Evolutionary conservation across 2,329 filamentous ascomycete species (phyloP), one percentile per base, ranked within the genome.

Genomic region (Pseudomassariella vexata): DNA sequence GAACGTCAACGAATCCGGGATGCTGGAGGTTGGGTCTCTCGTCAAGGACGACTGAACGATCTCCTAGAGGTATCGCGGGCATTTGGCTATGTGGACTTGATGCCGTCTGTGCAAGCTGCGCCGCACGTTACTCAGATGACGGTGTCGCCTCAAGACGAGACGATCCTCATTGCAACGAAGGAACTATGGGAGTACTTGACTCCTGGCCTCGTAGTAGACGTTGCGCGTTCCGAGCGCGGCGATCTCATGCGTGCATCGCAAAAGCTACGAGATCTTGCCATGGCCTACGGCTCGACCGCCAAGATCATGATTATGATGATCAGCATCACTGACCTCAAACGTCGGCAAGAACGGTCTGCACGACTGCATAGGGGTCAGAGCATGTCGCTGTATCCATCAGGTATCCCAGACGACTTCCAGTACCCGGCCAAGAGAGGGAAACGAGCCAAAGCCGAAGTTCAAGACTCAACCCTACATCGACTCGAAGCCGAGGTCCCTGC

Each of bases 281-380:
- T 98, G 53, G 87, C 90, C 1, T 96, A 95, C 55, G 92, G 92
- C 32, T 86, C 90, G 9, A 89, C 81, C 2, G 83, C 82, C 52
- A 98, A 98, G 63, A 85, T 96, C 42, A 96, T 96, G 89, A 87
- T 98, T 26, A 96, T 96, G 90, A 86, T 98, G 68, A 80, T 98
- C 34, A 90, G 89, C 34, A 84, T 98, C 22, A 82, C 84, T 34
- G 89, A 96, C 52, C 66, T 98, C 33, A 90, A 94, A 62, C 85
- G 85, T 53, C 78, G 87, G 41, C 66, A 72, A 36, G 85, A 94
- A 54, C 76, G 84, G 42, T 84, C 82, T 32, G 50, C 52, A 58
- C 81, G 61, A 65, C 62, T 75, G 39, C 71, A 84, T 56, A 75
- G 86, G 35, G 86, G 85, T 24, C 79, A 88, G 49, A 94, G 85